Evolutionary conservation across 140 eudicot genomes (phyloP), one percentile per base, ranked within the genome.

Genomic region (Stevia rebaudiana): DNA sequence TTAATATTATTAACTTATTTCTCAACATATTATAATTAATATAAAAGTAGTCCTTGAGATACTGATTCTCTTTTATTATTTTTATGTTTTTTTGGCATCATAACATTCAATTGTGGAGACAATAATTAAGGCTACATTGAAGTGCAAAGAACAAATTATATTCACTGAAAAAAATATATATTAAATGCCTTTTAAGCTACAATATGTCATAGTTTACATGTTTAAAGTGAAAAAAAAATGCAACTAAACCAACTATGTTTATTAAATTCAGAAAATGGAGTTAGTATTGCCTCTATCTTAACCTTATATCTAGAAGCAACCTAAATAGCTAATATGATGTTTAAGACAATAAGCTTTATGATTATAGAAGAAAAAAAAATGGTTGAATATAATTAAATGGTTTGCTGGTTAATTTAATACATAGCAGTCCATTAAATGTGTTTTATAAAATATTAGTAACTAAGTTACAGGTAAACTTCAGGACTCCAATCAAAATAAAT

Each of bases 281-380:
- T 19, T 19, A 60, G 50, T 11, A 60, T 3, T 12, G 66, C 16
- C 66, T 60, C 49, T 40, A 59, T 30, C 48, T 10, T 49, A 37
- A 19, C 49, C 43, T 60, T 12, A 19, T 37, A 37, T 60, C 28
- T 19, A 30, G 31, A 60, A 39, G 66, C 66, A 60, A 22, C 66
- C 17, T 18, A n/a, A n/a, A n/a, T n/a, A n/a, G n/a, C n/a, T n/a
- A 40, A 37, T 19, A 60, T 60, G 66, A 24, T 2, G 25, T 17
- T 57, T 57, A 11, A 3, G 23, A 16, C 6, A 35, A 8, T 35
- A 58, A 16, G 64, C 28, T 8, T 17, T 35, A 17, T 10, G 25
- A 18, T 16, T 31, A 30, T 16, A 5, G 9, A n/a, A n/a, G 11
- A 5, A 16, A n/a, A n/a, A 23, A 53, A 53, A 7, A 28, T 2